phyloP scores from a whole-genome alignment of 495 filamentous ascomycete species.

The Neurospora sublineolata region DNA sequence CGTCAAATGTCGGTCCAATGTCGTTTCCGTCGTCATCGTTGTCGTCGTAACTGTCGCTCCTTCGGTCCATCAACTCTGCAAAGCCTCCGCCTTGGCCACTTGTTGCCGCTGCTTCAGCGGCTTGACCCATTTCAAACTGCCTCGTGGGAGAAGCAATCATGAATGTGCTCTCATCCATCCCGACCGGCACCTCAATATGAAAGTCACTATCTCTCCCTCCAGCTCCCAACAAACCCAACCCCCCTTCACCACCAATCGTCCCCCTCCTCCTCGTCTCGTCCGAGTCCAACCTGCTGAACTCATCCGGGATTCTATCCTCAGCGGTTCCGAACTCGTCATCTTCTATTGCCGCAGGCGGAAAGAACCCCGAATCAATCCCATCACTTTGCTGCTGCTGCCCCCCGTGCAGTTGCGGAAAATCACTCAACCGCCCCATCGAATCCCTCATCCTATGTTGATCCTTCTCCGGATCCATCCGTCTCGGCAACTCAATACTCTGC shows the following conservation, averaged over 20 bases:
- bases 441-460: constrained; percentile 19
- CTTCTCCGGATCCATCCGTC: constrained; percentile 47
- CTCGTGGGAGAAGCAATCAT: not conserved
- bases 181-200: constrained; percentile 32
- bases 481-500: constrained; percentile 56
- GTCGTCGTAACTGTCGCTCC: constrained; percentile 18
- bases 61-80: constrained; percentile 10
- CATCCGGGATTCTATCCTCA: constrained; percentile 29
- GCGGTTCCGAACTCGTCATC: constrained; percentile 12
- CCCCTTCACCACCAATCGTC: not conserved
- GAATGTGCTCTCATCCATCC: constrained; percentile 29
- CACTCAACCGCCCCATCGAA: constrained; percentile 43
- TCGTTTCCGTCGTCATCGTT: constrained; percentile 14
- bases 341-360: constrained; percentile 24
- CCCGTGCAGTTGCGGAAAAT: constrained; percentile 21
- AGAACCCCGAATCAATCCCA: constrained; percentile 38
- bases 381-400: constrained; percentile 23
- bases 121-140: not conserved
- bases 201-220: constrained; percentile 32
- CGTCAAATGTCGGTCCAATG: constrained; percentile 6
- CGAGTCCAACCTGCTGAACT: constrained; percentile 26
- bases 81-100: not conserved
- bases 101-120: not conserved
- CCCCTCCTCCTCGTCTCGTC: constrained; percentile 8
- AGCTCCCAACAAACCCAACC: not conserved